These are phyloP conservation scores for Suhomyces kilbournensis DNA, from an alignment of 805 yeast genomes.

Conservation along the genomic window DNA sequence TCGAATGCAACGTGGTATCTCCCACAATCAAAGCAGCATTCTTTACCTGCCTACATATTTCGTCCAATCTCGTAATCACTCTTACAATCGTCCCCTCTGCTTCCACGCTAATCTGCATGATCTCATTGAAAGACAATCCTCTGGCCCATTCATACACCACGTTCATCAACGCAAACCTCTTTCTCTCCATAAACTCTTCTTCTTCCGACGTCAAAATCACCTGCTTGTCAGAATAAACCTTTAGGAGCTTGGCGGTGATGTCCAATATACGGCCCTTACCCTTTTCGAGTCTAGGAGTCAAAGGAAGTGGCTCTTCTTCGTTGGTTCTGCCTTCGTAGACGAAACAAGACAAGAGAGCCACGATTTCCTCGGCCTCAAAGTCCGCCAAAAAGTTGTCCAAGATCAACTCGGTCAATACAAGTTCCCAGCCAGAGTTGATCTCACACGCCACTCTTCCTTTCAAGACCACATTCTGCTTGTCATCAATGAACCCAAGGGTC, in stretches of 20 bases:
- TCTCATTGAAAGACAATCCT: conserved; percentile 86
- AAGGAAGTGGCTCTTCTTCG: conserved; percentile 58
- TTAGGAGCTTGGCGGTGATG: conserved; percentile 61
- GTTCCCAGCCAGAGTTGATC: conserved; percentile 86
- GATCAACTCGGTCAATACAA: conserved; percentile 82
- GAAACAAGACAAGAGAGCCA: conserved; percentile 88
- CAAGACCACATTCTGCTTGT: conserved; percentile 68
- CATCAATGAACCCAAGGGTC: conserved; percentile 78
- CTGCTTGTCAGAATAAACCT: conserved; percentile 62
- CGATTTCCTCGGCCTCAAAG: conserved; percentile 93
- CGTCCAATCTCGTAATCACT: conserved; percentile 91
- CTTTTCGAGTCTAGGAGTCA: conserved; percentile 75
- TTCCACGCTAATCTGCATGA: conserved; percentile 83
- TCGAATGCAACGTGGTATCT: conserved; percentile 81
- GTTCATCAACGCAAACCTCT: conserved; percentile 86
- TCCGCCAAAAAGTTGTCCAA: conserved; percentile 90
- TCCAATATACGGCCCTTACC: conserved; percentile 66
- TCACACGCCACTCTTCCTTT: conserved; percentile 96
- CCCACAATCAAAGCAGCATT: conserved; percentile 94
- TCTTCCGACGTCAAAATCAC: conserved; percentile 82
- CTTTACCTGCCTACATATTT: conserved; percentile 90
- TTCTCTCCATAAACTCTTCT: conserved; percentile 74
- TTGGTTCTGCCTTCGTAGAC: conserved; percentile 83
- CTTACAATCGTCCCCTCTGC: conserved; percentile 97
- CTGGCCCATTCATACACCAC: conserved; percentile 98